Percentiles rank a stretch among this genome's conserved stretches.
Evolutionary conservation across 305 asterid species (phyloP).

Genomic region (Fraxinus xanthoxyloides): DNA sequence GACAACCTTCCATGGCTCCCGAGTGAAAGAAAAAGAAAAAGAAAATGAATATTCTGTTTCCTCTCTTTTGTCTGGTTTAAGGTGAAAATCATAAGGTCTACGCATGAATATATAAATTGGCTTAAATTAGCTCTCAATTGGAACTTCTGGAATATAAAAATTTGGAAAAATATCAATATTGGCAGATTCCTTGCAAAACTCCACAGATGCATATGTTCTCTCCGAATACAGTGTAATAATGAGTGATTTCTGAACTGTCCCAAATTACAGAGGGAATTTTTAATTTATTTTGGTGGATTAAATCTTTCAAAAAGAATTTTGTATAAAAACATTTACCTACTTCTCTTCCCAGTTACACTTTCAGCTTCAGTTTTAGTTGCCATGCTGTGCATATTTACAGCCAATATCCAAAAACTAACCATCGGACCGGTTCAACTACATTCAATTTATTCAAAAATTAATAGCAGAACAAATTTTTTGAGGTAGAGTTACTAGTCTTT

Average conservation of each 20-base stretch:
- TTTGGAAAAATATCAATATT: background rate
- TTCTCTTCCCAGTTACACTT: background rate
- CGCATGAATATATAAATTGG: background rate
- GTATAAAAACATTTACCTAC: background rate
- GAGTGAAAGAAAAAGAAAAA: background rate
- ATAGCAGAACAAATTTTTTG: background rate
- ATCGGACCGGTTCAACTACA: background rate
- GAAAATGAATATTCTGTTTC: background rate
- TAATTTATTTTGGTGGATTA: background rate
- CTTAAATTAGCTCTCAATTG: background rate
- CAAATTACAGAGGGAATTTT: background rate
- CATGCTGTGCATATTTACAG: background rate
- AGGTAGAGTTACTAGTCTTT: background rate
- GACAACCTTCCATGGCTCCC: background rate
- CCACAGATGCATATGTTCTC: background rate
- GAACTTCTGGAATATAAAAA: background rate
- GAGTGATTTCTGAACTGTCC: background rate
- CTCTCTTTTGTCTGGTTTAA: background rate
- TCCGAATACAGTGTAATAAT: background rate
- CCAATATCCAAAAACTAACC: background rate
- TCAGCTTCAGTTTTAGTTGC: background rate
- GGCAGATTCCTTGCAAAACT: background rate
- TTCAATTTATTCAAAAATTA: background rate
- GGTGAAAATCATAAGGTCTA: background rate
- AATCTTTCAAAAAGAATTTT: background rate